Conservation (phyloP, 2,329 filamentous ascomycete species). For the Penicillium expansum region DNA sequence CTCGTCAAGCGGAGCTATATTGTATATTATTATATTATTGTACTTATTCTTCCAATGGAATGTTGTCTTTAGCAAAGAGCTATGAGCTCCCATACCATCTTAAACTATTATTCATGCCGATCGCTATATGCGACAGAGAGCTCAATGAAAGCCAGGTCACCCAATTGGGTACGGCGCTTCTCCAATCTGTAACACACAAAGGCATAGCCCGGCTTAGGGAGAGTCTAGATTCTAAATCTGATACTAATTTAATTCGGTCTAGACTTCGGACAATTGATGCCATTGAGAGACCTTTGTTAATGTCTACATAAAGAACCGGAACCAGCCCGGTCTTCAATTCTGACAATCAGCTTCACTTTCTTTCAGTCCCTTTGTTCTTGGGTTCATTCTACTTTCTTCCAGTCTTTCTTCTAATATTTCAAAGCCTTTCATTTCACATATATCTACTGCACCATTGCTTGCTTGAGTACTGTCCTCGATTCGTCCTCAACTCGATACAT, state of each 20-base stretch:
- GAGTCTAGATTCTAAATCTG: conserved; percentile 3
- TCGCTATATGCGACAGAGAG: conserved; percentile 1
- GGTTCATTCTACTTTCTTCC: not conserved
- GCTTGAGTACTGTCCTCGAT: not conserved
- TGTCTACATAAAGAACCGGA: conserved; percentile 9
- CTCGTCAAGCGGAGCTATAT: not conserved
- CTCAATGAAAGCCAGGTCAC: not conserved
- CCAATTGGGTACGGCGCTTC: not conserved
- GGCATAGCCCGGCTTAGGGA: not conserved
- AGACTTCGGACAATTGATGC: conserved; percentile 8
- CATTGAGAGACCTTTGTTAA: conserved; percentile 1
- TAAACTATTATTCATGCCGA: not conserved
- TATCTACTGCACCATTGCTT: not conserved
- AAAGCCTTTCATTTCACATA: not conserved
- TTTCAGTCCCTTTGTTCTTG: conserved; percentile 5
- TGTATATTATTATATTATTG: not conserved
- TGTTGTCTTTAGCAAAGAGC: not conserved
- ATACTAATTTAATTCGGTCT: conserved; percentile 19
- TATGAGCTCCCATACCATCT: not conserved
- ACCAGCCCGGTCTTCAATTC: conserved; percentile 5
- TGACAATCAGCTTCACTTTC: conserved; percentile 8
- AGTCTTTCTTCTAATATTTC: not conserved
- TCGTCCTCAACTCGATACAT: not conserved
- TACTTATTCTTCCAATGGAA: not conserved
- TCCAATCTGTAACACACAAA: conserved; percentile 8